Evolutionary conservation across 2,329 filamentous ascomycete genomes (phyloP), one percentile per base, ranked within the genome.

Genomic region (Colletotrichum orchidophilum): DNA sequence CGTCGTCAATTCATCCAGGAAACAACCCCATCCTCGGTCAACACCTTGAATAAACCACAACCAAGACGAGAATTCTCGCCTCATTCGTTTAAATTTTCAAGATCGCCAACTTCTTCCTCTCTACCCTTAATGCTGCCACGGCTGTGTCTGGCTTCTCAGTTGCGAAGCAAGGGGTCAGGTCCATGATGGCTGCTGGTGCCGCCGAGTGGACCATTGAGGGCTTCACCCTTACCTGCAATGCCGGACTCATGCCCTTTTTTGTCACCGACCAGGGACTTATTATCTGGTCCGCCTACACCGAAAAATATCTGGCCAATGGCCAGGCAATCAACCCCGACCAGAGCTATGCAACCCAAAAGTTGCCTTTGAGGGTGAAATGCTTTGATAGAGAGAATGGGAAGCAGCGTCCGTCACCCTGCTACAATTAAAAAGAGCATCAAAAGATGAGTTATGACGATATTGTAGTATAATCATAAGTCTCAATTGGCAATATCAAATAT

Each of bases 271-370:
- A 81, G 74, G 79, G 78, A 58, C 79, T 82, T 72, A 89, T 89
- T 66, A 77, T 83, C 71, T 90, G 81, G 80, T 87, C 87, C 33
- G 81, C 84, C 50, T 90, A 89, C 77, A 86, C 83, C 75, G 88
- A 90, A 75, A 81, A 80, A 62, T 81, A 88, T 80, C 80, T 89
- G 26, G 78, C 76, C 12, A 77, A 74, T 52, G 86, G 84, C 59
- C 76, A 80, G 63, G 81, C 82, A 46, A 86, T 88, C 73, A 82
- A 78, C 63, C 87, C 87, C 24, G 82, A 88, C 79, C 82, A 85
- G 81, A 82, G 80, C 77, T 87, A 86, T 75, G 73, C 82, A 27
- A 80, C 82, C 54, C 77, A 73, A 58, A 55, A 58, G 46, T 62
- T 73, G 6, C 69, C 69, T 60, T 73, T 31, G 50, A 55, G 15